Evolutionary conservation across 75 land plant species (phyloP).

Genomic region (Sequoia sempervirens): DNA sequence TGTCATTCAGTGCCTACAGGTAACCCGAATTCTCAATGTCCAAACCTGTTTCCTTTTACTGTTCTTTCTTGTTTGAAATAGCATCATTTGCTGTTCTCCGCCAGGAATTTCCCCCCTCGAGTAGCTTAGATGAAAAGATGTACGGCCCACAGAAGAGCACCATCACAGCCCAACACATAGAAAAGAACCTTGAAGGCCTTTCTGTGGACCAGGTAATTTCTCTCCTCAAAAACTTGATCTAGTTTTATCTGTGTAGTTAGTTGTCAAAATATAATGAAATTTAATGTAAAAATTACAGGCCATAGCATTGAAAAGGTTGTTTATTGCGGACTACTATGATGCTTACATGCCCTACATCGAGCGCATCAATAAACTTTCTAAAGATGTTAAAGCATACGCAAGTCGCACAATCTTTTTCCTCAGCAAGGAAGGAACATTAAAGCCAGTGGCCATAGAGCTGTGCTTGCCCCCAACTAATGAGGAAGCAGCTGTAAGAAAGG

Average conservation of each 20-base stretch:
- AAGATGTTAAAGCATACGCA: conserved; percentile 18
- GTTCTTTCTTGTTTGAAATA: neutral
- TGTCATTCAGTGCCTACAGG: conserved; percentile 12
- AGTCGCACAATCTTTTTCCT: conserved; percentile 19
- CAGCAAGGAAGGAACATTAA: conserved; percentile 5
- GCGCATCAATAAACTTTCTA: conserved; percentile 16
- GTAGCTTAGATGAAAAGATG: neutral
- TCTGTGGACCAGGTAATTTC: conserved; percentile 44
- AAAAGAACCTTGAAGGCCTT: conserved; percentile 52
- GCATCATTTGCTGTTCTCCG: too few species aligned
- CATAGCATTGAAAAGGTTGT: conserved; percentile 18
- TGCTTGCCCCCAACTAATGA: conserved; percentile 13
- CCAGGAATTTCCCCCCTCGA: conserved; percentile 62
- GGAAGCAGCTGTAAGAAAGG: neutral
- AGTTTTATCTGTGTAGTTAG: too few species aligned
- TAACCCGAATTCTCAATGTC: neutral
- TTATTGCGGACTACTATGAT: conserved; percentile 27
- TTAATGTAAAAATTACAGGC: conserved; percentile 15
- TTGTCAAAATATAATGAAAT: neutral
- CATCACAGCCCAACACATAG: conserved; percentile 55
- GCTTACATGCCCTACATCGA: conserved; percentile 24
- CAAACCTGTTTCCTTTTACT: neutral
- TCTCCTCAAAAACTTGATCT: neutral
- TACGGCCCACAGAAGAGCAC: conserved; percentile 67
- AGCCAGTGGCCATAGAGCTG: conserved; percentile 28